phyloP scores from a whole-genome alignment of 2,329 filamentous ascomycete genomes.

The Alternaria arborescens region DNA sequence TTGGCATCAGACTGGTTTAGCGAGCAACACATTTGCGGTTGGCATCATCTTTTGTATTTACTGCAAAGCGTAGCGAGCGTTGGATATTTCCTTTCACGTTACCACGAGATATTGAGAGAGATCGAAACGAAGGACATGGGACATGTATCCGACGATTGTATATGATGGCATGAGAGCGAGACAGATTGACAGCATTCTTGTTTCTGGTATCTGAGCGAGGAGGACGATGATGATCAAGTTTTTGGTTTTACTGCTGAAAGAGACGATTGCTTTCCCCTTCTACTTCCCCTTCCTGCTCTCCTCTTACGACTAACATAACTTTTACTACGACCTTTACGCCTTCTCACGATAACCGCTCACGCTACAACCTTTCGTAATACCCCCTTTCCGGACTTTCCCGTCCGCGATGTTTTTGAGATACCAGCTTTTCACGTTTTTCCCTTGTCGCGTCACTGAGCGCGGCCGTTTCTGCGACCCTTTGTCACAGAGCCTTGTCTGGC shows the following conservation, averaged over 20 bases:
- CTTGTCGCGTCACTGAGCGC: conserved; percentile 5
- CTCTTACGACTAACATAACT: conserved; percentile 7
- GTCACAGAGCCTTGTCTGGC: conserved; percentile 15
- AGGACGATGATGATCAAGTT: conserved; percentile 7
- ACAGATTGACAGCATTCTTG: conserved; percentile 11
- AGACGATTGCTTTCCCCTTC: conserved; percentile 19
- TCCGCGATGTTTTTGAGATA: conserved; percentile 20
- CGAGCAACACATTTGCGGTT: conserved; percentile 44
- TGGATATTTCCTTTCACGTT: conserved; percentile 40
- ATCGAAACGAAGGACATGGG: conserved; percentile 22
- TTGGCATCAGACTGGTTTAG: conserved; percentile 23
- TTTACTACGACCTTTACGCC: conserved; percentile 5
- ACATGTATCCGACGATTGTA: conserved; percentile 35
- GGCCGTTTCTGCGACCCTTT: conserved; percentile 20
- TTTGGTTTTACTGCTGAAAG: conserved; percentile 24
- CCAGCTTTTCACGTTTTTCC: conserved; percentile 12
- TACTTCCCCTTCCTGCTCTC: conserved; percentile 2
- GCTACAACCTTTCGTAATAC: conserved; percentile 22
- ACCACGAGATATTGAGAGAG: conserved; percentile 17
- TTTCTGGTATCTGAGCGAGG: conserved; percentile 3
- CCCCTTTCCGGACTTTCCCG: conserved; percentile 12
- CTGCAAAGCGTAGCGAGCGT: conserved; percentile 49
- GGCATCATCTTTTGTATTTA: conserved; percentile 25
- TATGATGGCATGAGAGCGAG: conserved; percentile 23
- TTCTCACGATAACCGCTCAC: conserved; percentile 3